Base-by-base conservation (phyloP, 2,329 filamentous ascomycete genomes). In the Ophidiomyces ophidiicola region DNA sequence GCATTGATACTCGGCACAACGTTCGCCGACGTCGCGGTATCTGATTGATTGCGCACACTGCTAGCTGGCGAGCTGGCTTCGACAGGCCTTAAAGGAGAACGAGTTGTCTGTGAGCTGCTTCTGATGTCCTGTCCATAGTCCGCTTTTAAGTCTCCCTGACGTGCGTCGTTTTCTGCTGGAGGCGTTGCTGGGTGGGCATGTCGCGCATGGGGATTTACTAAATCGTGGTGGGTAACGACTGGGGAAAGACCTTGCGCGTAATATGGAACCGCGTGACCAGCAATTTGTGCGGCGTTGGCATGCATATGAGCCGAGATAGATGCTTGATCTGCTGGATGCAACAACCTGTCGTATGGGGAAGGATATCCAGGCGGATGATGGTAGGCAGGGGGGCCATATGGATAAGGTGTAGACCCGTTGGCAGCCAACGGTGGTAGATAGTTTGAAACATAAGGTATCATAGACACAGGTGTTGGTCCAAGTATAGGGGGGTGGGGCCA, bases 1-100 rank as follows among this genome's bases (percentile, higher is more conserved):
- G 68, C 56, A 11, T 59, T 66, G 41, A 75, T 73, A 46, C 68
- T 71, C 6, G 74, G 74, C 19, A 76, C 72, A 1, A 61, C 61
- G 31, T 55, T 60, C 15, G 57, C 58, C 23, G 55, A 54, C 18
- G 53, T 46, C 15, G 52, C 44, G 29, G 48, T 45, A 14, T 56
- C 51, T 1, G 51, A 45, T 26, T 51, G 47, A 38, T 54, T 58
- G 15, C 48, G 39, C 41, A 42, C 20, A 44, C 24, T 26, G 24
- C 34, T 50, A 36, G 15, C 14, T 10, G 45, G 42, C 6, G 45
- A 46, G 21, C 53, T 53, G 10, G 18, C 8, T 15, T 4, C 32
- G n/a, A 29, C n/a, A 23, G 32, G 24, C 34, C 53, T 55, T 24
- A 53, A 25, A 3, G 52, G 38, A n/a, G 47, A 50, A 6, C 56